These are phyloP conservation scores for Cladosporium sp. DNA, from an alignment of 2,329 filamentous ascomycete species.

Conservation along the genomic window DNA sequence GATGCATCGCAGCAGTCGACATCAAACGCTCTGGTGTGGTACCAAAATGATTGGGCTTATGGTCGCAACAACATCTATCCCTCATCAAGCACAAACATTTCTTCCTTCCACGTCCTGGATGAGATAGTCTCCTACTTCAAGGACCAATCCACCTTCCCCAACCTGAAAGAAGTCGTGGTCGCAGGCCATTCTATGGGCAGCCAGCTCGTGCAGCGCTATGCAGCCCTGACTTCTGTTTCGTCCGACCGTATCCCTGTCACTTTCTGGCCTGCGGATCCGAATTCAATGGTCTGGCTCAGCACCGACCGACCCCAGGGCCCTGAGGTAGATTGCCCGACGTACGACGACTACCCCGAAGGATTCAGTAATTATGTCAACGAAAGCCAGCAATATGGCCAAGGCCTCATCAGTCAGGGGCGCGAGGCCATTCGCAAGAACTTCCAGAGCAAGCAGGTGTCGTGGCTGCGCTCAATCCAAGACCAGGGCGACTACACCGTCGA, in stretches of 20 bases:
- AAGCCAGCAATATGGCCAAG: conserved; percentile 21
- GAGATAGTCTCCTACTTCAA: conserved; percentile 30
- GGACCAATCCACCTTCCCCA: conserved; percentile 28
- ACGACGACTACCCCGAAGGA: conserved; percentile 31
- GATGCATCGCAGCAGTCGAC: conserved; percentile 19
- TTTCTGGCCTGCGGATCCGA: conserved; percentile 32
- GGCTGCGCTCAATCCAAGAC: conserved; percentile 29
- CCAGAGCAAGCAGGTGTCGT: conserved; percentile 29
- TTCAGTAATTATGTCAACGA: conserved; percentile 25
- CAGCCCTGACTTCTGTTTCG: conserved; percentile 23
- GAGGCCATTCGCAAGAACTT: conserved; percentile 26
- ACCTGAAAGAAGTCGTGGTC: conserved; percentile 33
- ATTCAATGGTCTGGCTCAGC: conserved; percentile 31
- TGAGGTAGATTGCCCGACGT: conserved; percentile 24
- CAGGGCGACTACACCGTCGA: conserved; percentile 28
- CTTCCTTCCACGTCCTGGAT: conserved; percentile 31
- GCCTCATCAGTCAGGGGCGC: conserved; percentile 25
- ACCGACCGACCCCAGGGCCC: conserved; percentile 24
- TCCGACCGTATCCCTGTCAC: conserved; percentile 23
- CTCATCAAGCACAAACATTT: conserved; percentile 17
- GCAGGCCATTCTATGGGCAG: conserved; percentile 33
- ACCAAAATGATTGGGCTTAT: conserved; percentile 28
- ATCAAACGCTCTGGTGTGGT: conserved; percentile 30
- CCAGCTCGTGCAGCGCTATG: conserved; percentile 32
- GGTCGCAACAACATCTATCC: conserved; percentile 33